A percentile compares a stretch with the other conserved stretches of the same genome.
These are phyloP conservation scores for Annulohypoxylon stygium DNA, from an alignment of 495 filamentous ascomycete species.

Conservation along the genomic window DNA sequence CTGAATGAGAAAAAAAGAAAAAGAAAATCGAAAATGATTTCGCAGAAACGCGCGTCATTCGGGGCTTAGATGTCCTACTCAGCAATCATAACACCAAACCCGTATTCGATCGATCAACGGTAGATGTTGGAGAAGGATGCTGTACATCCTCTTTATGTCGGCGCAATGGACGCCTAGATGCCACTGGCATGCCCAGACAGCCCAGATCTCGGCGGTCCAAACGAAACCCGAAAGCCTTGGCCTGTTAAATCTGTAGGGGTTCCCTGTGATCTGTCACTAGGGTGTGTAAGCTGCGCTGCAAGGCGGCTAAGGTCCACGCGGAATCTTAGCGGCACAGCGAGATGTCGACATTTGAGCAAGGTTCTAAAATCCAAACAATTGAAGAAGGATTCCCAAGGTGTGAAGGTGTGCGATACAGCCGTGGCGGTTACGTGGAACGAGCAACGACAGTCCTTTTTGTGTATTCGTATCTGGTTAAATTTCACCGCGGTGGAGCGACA, in stretches of 20 bases:
- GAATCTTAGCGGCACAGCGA: slow-evolving; percentile 34
- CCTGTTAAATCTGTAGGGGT: slow-evolving; percentile 9
- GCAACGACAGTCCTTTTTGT: neutral
- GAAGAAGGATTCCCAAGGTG: slow-evolving; percentile 7
- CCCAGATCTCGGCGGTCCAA: slow-evolving; percentile 35
- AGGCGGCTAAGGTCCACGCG: slow-evolving; percentile 19
- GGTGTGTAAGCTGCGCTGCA: slow-evolving; percentile 22
- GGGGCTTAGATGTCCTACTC: slow-evolving; percentile 31
- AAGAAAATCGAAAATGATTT: slow-evolving; percentile 11
- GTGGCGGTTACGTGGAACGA: slow-evolving; percentile 14
- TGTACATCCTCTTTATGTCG: slow-evolving; percentile 26
- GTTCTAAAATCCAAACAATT: slow-evolving; percentile 19
- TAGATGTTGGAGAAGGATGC: slow-evolving; percentile 23
- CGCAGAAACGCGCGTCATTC: slow-evolving; percentile 39
- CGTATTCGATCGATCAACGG: slow-evolving; percentile 25
- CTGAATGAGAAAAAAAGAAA: slow-evolving; percentile 14
- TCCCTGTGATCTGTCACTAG: slow-evolving; percentile 42
- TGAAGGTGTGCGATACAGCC: too few species aligned
- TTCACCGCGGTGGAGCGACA: slow-evolving; percentile 8
- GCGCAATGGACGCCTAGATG: slow-evolving; percentile 28
- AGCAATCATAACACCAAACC: slow-evolving; percentile 10
- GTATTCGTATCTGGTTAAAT: slow-evolving; percentile 21
- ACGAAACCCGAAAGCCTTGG: slow-evolving; percentile 22
- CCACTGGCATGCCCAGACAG: slow-evolving; percentile 16
- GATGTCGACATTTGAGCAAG: slow-evolving; percentile 29